A percentile compares a stretch with the other conserved stretches of the same genome.
Conservation (phyloP, 495 filamentous ascomycete species). For the Tuber umbilicatum region DNA sequence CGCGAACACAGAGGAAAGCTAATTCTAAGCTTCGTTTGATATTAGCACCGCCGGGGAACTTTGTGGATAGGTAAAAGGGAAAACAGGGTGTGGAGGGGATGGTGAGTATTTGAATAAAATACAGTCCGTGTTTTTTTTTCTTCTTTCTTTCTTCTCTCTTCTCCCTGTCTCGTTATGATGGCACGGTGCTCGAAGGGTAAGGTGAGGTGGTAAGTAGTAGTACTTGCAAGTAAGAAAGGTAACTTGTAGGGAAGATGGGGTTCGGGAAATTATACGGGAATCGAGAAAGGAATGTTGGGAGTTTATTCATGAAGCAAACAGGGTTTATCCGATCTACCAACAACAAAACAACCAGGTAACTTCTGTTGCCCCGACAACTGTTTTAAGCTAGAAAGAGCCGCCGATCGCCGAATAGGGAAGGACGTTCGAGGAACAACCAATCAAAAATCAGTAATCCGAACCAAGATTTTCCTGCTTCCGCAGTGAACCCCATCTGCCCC, state of each 20-base stretch:
- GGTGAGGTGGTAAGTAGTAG: not conserved
- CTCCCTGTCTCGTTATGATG: not conserved
- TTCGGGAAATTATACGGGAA: not conserved
- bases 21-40: not conserved
- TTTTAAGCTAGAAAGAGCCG: not conserved
- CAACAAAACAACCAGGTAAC: constrained; percentile 3
- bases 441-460: not conserved
- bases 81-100: not conserved
- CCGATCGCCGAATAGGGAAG: not conserved
- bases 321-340: not conserved
- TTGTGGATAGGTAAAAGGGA: not conserved
- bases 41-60: not conserved
- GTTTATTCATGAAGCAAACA: constrained; percentile 2
- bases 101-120: not conserved
- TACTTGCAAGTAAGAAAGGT: not conserved
- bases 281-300: not conserved
- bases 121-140: not conserved
- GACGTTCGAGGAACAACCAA: not conserved
- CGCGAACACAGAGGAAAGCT: not conserved
- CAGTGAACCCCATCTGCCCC: not conserved
- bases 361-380: not conserved
- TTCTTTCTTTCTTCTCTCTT: not conserved
- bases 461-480: not conserved
- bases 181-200: not conserved
- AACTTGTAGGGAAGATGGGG: not conserved